These are phyloP conservation scores for Apiotrichum gracile DNA, from an alignment of 1,284 basidiomycete species.

Conservation along the genomic window DNA sequence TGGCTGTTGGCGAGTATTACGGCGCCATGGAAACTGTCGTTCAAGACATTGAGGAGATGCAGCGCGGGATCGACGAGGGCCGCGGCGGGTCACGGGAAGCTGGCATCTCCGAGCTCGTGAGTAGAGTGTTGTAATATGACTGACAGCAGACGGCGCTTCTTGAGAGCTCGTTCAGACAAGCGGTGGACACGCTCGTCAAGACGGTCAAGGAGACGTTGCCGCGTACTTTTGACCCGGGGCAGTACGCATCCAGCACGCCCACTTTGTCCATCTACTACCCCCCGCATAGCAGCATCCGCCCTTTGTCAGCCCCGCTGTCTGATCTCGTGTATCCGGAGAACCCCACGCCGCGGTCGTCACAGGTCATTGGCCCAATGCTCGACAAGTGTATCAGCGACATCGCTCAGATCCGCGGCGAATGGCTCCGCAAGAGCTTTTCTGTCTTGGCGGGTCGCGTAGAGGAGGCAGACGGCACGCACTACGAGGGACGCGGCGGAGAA, in stretches of 20 bases:
- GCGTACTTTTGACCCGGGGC: slow-evolving; percentile 7
- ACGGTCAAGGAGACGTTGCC: slow-evolving; percentile 19
- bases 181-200: slow-evolving; percentile 34
- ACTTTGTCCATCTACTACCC: slow-evolving; percentile 32
- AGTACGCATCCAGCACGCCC: slow-evolving; percentile 22
- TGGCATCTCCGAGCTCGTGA: slow-evolving; percentile 39
- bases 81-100: slow-evolving; percentile 39
- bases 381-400: slow-evolving; percentile 23
- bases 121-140: slow-evolving; percentile 6
- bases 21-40: slow-evolving; percentile 37
- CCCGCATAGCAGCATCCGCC: slow-evolving; percentile 23
- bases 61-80: slow-evolving; percentile 36
- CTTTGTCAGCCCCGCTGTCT: slow-evolving; percentile 18
- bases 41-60: slow-evolving; percentile 43
- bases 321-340: slow-evolving; percentile 19
- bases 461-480: slow-evolving; percentile 34
- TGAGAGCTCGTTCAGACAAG: slow-evolving; percentile 33
- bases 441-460: slow-evolving; percentile 24
- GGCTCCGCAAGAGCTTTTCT: slow-evolving; percentile 26
- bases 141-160: slow-evolving; percentile 31
- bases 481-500: slow-evolving; percentile 30
- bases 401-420: slow-evolving; percentile 29
- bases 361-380: slow-evolving; percentile 24
- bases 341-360: slow-evolving; percentile 25
- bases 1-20: slow-evolving; percentile 38